Evolutionary conservation across 164 flowering plant genomes (phyloP).

Genomic region (Sedum album): DNA sequence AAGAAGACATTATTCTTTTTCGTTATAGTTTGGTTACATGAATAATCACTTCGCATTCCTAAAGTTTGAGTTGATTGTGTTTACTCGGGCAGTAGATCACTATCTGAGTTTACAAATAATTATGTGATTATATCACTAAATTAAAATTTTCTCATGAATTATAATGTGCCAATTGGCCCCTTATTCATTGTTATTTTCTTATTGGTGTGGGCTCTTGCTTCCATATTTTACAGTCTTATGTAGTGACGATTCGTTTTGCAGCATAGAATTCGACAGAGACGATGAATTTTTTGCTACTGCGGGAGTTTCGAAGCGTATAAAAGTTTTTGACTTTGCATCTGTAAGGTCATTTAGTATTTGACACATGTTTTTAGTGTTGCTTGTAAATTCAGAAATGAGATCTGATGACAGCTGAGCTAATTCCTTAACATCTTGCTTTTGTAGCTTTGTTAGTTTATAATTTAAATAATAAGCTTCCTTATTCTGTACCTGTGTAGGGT

Average conservation of each 20-base stretch:
- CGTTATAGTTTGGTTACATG: background rate
- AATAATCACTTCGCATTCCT: too few relatives aligned
- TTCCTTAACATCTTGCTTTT: background rate
- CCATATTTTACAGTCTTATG: background rate
- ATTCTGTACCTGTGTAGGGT: background rate
- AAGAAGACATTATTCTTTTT: background rate
- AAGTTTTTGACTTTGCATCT: conserved; percentile 86
- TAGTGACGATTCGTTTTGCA: conserved; percentile 24
- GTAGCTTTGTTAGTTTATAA: too few relatives aligned
- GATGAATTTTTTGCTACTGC: conserved; percentile 97
- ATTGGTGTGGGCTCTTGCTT: background rate
- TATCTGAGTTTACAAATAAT: too few relatives aligned
- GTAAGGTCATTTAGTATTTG: conserved; percentile 32
- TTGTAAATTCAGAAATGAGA: background rate
- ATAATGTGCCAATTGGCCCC: too few relatives aligned
- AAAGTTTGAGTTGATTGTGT: background rate
- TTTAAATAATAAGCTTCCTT: background rate
- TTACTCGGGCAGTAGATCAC: too few relatives aligned
- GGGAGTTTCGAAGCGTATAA: conserved; percentile 92
- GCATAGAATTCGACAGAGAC: conserved; percentile 97
- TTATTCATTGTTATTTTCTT: background rate
- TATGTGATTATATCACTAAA: too few relatives aligned
- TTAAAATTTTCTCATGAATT: too few relatives aligned
- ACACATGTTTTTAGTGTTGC: background rate
- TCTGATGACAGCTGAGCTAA: background rate